Percentiles rank a stretch among this genome's conserved stretches.
Evolutionary conservation across 2,329 filamentous ascomycete genomes (phyloP).

Genomic region (Epichloe sp.): DNA sequence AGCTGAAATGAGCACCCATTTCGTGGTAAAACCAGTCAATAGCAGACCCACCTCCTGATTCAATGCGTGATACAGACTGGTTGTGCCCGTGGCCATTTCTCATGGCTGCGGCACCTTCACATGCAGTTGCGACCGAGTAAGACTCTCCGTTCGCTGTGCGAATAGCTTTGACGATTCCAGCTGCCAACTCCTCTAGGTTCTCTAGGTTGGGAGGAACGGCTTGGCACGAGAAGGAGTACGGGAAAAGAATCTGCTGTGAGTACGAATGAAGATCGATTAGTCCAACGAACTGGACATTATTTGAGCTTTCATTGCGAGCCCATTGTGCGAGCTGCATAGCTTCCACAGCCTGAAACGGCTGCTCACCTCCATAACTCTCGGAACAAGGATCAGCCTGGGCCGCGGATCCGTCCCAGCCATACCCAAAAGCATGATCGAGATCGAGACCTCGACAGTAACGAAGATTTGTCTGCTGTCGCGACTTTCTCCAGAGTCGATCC

Average conservation of each 20-base stretch:
- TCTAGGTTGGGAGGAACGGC: conserved; percentile 72
- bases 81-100: conserved; percentile 11
- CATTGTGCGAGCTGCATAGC: conserved; percentile 63
- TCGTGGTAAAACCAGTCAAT: conserved; percentile 96
- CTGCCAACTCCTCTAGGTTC: conserved; percentile 79
- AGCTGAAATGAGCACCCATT: conserved; percentile 67
- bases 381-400: conserved; percentile 70
- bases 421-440: conserved; percentile 76
- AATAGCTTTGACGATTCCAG: conserved; percentile 82
- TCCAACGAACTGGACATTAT: conserved; percentile 66
- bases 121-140: conserved; percentile 72
- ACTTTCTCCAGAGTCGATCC: conserved; percentile 92
- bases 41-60: conserved; percentile 69
- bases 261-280: conserved; percentile 90
- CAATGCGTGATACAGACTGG: conserved; percentile 35
- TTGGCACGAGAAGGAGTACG: conserved; percentile 75
- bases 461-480: conserved; percentile 68
- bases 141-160: conserved; percentile 62
- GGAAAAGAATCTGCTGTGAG: conserved; percentile 87
- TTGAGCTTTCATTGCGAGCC: conserved; percentile 66
- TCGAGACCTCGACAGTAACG: conserved; percentile 80
- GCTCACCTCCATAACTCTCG: conserved; percentile 74
- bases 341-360: conserved; percentile 74
- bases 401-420: conserved; percentile 62
- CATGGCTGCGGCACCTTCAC: conserved; percentile 55